A percentile compares a stretch with the other conserved stretches of the same genome.
phyloP scores from a whole-genome alignment of 495 filamentous ascomycete genomes.

The Xanthoparmelia taractica region DNA sequence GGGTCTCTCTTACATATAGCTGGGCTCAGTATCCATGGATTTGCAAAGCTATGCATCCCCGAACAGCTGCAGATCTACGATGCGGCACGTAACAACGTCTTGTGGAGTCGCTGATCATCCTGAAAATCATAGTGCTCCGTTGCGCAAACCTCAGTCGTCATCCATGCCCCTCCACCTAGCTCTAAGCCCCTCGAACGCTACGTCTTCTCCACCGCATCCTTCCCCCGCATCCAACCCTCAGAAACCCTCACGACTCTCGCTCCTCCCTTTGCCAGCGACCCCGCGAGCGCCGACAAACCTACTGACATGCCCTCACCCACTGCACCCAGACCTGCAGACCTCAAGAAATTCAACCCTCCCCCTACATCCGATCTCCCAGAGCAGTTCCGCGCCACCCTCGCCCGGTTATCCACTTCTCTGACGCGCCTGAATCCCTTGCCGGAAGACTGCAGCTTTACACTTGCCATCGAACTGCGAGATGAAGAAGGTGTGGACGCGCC shows the following conservation, averaged over 20 bases:
- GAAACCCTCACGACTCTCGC: conserved; percentile 35
- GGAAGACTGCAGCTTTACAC: conserved; percentile 71
- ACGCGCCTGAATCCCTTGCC: conserved; percentile 59
- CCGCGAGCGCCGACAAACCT: neutral
- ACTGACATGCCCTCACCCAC: neutral
- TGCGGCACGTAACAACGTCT: neutral
- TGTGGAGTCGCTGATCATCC: neutral
- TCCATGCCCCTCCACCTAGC: conserved; percentile 50
- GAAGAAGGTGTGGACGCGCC: conserved; percentile 65
- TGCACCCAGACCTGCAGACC: conserved; percentile 14
- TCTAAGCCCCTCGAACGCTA: conserved; percentile 66
- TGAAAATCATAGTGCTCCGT: conserved; percentile 43
- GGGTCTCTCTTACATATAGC: neutral
- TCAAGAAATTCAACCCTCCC: conserved; percentile 17
- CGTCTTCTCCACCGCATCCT: conserved; percentile 71
- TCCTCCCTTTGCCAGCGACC: conserved; percentile 29
- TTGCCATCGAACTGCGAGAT: conserved; percentile 76
- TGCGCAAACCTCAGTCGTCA: conserved; percentile 63
- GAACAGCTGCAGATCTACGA: neutral
- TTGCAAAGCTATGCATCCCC: neutral
- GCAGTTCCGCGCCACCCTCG: conserved; percentile 57
- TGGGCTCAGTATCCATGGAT: neutral
- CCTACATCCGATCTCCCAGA: conserved; percentile 55
- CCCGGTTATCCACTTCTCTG: conserved; percentile 45
- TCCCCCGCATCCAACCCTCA: conserved; percentile 55